Evolutionary conservation across 2,329 filamentous ascomycete genomes (phyloP).

Genomic region (Paraphoma chrysanthemicola): DNA sequence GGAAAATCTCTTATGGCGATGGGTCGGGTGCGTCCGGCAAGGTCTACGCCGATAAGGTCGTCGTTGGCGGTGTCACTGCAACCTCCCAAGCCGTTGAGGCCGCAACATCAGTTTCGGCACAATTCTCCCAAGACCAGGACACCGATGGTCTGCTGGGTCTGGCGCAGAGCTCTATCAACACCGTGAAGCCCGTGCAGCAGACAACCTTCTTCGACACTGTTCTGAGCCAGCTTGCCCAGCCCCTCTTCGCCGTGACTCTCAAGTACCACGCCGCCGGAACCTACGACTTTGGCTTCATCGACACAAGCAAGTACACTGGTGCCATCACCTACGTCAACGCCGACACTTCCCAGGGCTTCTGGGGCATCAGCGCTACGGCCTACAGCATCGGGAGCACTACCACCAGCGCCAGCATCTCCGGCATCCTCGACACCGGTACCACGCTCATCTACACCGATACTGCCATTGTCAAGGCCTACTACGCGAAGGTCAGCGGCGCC

Average conservation of each 20-base stretch:
- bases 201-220: slow-evolving; percentile 69
- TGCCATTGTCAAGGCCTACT: slow-evolving; percentile 65
- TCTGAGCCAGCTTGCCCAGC: slow-evolving; percentile 56
- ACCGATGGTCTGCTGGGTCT: slow-evolving; percentile 68
- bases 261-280: slow-evolving; percentile 58
- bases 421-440: slow-evolving; percentile 75
- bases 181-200: slow-evolving; percentile 57
- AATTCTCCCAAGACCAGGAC: slow-evolving; percentile 59
- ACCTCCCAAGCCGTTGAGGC: slow-evolving; percentile 70
- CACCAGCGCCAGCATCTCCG: slow-evolving; percentile 53
- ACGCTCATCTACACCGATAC: slow-evolving; percentile 68
- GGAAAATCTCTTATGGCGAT: slow-evolving; percentile 71
- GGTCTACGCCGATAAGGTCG: slow-evolving; percentile 71
- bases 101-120: slow-evolving; percentile 63
- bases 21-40: slow-evolving; percentile 67
- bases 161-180: slow-evolving; percentile 67
- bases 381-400: slow-evolving; percentile 60
- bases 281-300: slow-evolving; percentile 67
- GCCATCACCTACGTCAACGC: slow-evolving; percentile 63
- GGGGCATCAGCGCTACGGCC: slow-evolving; percentile 65
- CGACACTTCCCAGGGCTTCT: slow-evolving; percentile 66
- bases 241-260: slow-evolving; percentile 65
- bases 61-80: slow-evolving; percentile 66
- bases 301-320: slow-evolving; percentile 65
- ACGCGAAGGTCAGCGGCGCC: slow-evolving; percentile 62